These are phyloP conservation scores for Arabis hirsuta DNA, from an alignment of 345 rosid species.

Conservation along the genomic window DNA sequence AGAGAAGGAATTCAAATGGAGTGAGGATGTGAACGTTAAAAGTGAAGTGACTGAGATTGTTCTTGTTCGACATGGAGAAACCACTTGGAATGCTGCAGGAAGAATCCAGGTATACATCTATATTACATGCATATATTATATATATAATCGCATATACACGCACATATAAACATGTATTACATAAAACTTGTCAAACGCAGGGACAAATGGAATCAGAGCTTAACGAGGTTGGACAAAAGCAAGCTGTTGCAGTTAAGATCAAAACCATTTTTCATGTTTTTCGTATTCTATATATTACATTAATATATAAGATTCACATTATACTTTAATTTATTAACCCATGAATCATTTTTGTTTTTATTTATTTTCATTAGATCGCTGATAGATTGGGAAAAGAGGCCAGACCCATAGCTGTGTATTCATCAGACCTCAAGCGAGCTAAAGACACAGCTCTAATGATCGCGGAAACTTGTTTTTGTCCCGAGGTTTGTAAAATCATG, in stretches of 20 bases:
- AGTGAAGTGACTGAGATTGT: conserved; percentile 44
- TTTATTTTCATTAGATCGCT: conserved; percentile 30
- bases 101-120: conserved; percentile 41
- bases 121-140: not conserved
- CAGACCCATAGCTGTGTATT: conserved; percentile 42
- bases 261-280: not conserved
- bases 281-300: not conserved
- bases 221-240: conserved; percentile 49
- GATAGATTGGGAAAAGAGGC: conserved; percentile 45
- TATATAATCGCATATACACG: not conserved
- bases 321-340: not conserved
- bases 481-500: conserved; percentile 29
- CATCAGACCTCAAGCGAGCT: conserved; percentile 47
- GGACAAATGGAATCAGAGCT: conserved; percentile 46
- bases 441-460: conserved; percentile 47
- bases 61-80: conserved; percentile 52
- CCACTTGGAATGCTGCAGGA: conserved; percentile 50
- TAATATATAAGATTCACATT: not conserved
- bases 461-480: conserved; percentile 33
- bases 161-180: not conserved
- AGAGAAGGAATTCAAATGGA: conserved; percentile 34
- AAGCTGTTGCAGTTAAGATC: conserved; percentile 52
- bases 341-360: not conserved
- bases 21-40: conserved; percentile 32
- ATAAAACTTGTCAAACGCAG: conserved; percentile 28